phyloP scores from a whole-genome alignment of 2,329 filamentous ascomycete genomes.

The Aspergillus novofumigatus region DNA sequence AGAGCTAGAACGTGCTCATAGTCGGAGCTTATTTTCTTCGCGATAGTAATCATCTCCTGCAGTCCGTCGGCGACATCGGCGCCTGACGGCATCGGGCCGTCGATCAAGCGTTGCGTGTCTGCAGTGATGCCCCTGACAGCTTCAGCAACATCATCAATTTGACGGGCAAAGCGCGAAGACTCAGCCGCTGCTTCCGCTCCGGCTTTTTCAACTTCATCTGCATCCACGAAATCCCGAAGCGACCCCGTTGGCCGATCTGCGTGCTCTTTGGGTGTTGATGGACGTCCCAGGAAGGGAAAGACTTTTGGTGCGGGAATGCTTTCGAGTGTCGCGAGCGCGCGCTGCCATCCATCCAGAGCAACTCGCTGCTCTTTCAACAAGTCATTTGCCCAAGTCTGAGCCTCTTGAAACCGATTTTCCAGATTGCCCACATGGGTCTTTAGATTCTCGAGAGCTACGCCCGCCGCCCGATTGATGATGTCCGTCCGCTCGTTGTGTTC shows the following conservation, averaged over 20 bases:
- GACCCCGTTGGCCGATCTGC: slow-evolving; percentile 51
- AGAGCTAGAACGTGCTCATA: slow-evolving; percentile 72
- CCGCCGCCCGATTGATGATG: slow-evolving; percentile 69
- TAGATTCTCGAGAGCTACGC: slow-evolving; percentile 77
- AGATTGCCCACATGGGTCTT: slow-evolving; percentile 45
- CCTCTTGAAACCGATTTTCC: slow-evolving; percentile 44
- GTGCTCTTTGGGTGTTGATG: slow-evolving; percentile 38
- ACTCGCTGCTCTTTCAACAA: slow-evolving; percentile 42
- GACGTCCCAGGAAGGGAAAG: slow-evolving; percentile 38
- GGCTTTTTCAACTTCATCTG: slow-evolving; percentile 67
- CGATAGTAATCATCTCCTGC: slow-evolving; percentile 79
- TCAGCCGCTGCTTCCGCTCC: slow-evolving; percentile 60
- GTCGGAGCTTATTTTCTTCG: slow-evolving; percentile 82
- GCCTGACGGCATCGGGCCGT: slow-evolving; percentile 47
- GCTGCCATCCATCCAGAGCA: slow-evolving; percentile 43
- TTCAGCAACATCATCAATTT: slow-evolving; percentile 59
- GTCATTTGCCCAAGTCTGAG: slow-evolving; percentile 44
- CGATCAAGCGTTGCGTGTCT: slow-evolving; percentile 43
- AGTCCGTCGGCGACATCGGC: slow-evolving; percentile 64
- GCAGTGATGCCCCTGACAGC: slow-evolving; percentile 57
- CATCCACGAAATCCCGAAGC: slow-evolving; percentile 71
- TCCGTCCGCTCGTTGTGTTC: slow-evolving; percentile 45
- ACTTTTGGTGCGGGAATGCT: slow-evolving; percentile 42
- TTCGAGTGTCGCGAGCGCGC: slow-evolving; percentile 33
- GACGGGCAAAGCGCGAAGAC: slow-evolving; percentile 56